Conservation (phyloP, 2,329 filamentous ascomycete genomes). For the Aspergillus aculeatinus region DNA sequence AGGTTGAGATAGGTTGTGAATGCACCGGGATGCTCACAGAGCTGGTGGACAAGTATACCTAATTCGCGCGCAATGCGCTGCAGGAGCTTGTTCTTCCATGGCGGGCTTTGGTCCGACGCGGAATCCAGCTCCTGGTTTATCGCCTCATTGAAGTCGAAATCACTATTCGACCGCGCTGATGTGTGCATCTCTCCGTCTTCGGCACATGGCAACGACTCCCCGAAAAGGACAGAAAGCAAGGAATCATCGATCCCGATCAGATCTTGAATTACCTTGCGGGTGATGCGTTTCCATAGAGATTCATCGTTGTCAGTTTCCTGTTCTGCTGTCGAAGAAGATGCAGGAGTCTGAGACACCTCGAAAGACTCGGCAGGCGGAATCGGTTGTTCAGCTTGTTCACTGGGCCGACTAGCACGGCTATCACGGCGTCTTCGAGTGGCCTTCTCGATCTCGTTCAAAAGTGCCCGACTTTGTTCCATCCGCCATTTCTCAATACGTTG, state of each 20-base stretch:
- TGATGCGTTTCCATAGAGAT: constrained; percentile 77
- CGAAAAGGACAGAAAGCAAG: constrained; percentile 80
- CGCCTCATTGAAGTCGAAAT: constrained; percentile 33
- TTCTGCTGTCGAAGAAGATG: constrained; percentile 39
- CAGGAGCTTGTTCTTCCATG: constrained; percentile 66
- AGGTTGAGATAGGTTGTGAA: constrained; percentile 77
- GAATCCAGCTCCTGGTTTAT: constrained; percentile 31
- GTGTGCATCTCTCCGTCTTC: constrained; percentile 23
- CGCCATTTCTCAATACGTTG: constrained; percentile 89
- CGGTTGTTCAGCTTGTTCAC: constrained; percentile 15
- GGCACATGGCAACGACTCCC: constrained; percentile 66
- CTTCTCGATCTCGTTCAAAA: constrained; percentile 84
- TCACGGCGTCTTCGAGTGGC: constrained; percentile 69
- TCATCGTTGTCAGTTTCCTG: constrained; percentile 54
- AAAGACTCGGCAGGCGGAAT: constrained; percentile 27
- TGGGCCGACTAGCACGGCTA: constrained; percentile 27
- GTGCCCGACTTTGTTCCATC: constrained; percentile 79
- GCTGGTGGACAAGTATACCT: constrained; percentile 75
- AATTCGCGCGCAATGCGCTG: constrained; percentile 85
- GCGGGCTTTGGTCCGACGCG: constrained; percentile 27
- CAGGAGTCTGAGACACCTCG: constrained; percentile 57
- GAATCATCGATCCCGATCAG: constrained; percentile 88
- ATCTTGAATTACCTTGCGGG: constrained; percentile 81
- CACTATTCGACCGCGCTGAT: constrained; percentile 33
- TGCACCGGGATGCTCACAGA: constrained; percentile 83